Base-by-base conservation (phyloP, 1,284 basidiomycete species). In the Trichosporon sp. region DNA sequence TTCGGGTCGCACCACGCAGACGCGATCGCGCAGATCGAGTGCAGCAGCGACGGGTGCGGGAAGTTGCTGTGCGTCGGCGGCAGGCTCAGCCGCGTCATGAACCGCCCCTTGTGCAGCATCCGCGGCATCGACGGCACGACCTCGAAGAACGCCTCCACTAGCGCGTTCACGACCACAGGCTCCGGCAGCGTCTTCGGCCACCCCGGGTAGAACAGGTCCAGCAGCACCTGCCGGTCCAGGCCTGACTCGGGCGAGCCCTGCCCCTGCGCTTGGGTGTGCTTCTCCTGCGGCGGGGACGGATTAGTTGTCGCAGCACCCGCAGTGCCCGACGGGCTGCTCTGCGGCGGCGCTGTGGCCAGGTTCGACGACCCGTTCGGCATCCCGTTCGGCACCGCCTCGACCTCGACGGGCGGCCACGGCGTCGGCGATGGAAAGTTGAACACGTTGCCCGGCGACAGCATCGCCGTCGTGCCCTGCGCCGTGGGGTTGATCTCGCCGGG, bases 61-160 rank as follows among this genome's bases (percentile, higher is more conserved):
- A 85, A 85, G 25, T 80, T 78, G 12, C 75, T 68, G 68, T 85
- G 83, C 0, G 82, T 82, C 0, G 85, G 84, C 0, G 85, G 84
- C 9, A 85, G 80, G 18, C 80, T 75, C 73, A 86, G 76, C 3
- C 83, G 78, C 2, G 81, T 67, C 62, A 84, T 76, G 75, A 86
- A 84, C 2, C 80, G 76, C 1, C 74, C 73, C 7, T 78, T 76
- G 71, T 84, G 80, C 44, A 85, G 72, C 18, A 85, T 72, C 21
- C 81, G 76, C 4, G 78, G 77, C 27, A 82, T 74, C 65, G 77
- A 77, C 2, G 83, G 81, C 0, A 83, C 80, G 1, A 70, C 62
- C 42, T 79, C 74, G 73, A 84, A 83, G 74, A 83, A 84, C 8
- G 74, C 73, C 15, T 83, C 80, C 31, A 82, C 74, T 9, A 84